Conservation (phyloP, 1,284 basidiomycete genomes). For the Leucoagaricus sp. region DNA sequence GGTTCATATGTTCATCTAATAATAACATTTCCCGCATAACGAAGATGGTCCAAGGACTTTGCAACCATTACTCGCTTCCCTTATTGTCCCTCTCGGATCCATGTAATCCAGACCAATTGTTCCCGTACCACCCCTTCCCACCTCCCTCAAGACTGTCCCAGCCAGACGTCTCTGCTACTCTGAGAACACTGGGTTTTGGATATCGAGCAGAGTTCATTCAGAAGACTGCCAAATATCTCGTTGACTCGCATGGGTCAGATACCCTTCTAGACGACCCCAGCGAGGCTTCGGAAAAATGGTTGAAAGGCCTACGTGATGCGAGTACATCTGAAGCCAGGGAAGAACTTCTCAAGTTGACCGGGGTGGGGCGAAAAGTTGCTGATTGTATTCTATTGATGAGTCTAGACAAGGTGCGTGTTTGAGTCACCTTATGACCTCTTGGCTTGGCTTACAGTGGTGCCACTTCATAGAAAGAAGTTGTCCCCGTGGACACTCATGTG, state of each 20-base stretch:
- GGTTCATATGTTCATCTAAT: constrained; percentile 98
- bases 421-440: constrained; percentile 5
- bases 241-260: constrained; percentile 49
- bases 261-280: constrained; percentile 21
- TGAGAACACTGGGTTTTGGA: constrained; percentile 91
- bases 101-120: constrained; percentile 29
- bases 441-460: constrained; percentile 3
- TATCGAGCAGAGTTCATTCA: constrained; percentile 94
- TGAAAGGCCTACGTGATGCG: constrained; percentile 54
- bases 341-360: constrained; percentile 80
- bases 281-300: constrained; percentile 61
- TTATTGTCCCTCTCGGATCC: constrained; percentile 56
- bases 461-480: constrained; percentile 63
- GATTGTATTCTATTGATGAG: constrained; percentile 97
- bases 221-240: constrained; percentile 79
- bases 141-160: constrained; percentile 67
- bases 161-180: constrained; percentile 58
- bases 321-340: constrained; percentile 65
- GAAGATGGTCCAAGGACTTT: constrained; percentile 82
- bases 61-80: constrained; percentile 68
- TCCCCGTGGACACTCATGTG: constrained; percentile 94
- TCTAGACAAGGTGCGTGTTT: constrained; percentile 74
- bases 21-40: constrained; percentile 95
- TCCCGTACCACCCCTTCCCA: constrained; percentile 85
- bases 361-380: constrained; percentile 95